Evolutionary conservation across 345 rosid species (phyloP), one percentile per base, ranked within the genome.

Genomic region (Murraya koenigii): DNA sequence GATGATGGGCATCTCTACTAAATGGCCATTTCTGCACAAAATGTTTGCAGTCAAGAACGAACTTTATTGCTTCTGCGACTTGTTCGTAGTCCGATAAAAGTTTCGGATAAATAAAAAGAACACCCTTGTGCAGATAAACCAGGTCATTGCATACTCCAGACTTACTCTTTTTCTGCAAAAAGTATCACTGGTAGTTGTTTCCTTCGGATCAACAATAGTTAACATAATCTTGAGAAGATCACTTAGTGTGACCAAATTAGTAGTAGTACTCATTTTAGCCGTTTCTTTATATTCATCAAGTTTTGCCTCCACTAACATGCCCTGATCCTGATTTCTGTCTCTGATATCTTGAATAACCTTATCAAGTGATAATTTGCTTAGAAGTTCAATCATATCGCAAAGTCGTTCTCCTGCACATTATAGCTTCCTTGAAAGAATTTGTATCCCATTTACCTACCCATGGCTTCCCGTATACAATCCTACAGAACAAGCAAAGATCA

Each of bases 401-500:
- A 90, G 44, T 88, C 85, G 20, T 76, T 82, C 85, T 90, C 88
- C 2, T 80, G 84, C 69, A 93, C 92, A 5, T 97, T 97, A 66
- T 88, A 92, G 77, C 98, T 90, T 56, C 96, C 98, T n/a, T n/a
- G 88, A 44, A 78, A 80, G 55, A 95, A 95, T 58, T 62, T 89
- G 81, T 93, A 93, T 2, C 98, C 92, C 98, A 93, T 74, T 89
- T 82, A 2, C 98, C 98, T 77, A 95, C 90, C 98, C 98, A 93
- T 0, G 98, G 71, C 73, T 92, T 94, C 0, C 95, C 94, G 78
- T 93, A 95, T 1, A 95, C 98, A 1, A 90, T 88, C 30, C 98
- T 97, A 59, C 89, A 84, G 5, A 95, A 82, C 28, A 95, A 80
- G 56, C 95, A 86, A 71, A 95, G 93, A 77, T 93, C 92, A 89